These are phyloP conservation scores for Colletotrichum abscissum DNA, from an alignment of 2,329 filamentous ascomycete species.

Conservation along the genomic window DNA sequence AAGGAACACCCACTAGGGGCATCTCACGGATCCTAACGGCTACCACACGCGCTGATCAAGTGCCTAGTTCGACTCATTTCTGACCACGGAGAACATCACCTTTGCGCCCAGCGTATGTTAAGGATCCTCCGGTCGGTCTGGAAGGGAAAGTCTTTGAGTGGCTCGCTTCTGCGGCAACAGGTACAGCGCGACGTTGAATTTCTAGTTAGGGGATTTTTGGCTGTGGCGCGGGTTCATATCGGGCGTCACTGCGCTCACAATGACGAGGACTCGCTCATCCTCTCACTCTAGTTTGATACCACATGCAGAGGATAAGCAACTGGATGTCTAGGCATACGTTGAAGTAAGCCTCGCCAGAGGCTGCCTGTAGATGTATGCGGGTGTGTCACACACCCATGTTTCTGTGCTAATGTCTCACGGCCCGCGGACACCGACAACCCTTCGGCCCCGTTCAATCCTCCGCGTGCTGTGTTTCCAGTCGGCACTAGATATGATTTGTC, in stretches of 20 bases:
- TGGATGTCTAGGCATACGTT: not conserved
- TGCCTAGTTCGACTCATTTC: not conserved
- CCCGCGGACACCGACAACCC: not conserved
- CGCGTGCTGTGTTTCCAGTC: not conserved
- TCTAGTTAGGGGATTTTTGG: not conserved
- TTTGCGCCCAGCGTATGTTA: not conserved
- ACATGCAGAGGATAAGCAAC: not conserved
- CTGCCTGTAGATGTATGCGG: not conserved
- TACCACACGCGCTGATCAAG: slow-evolving; percentile 3
- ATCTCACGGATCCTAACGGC: not conserved
- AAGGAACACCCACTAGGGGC: too few relatives aligned
- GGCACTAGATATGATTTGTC: not conserved
- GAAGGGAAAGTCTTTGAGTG: not conserved
- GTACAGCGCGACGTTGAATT: not conserved
- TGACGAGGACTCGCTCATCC: not conserved
- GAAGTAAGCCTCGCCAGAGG: not conserved
- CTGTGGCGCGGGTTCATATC: not conserved
- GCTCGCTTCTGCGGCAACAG: not conserved
- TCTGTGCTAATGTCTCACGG: not conserved
- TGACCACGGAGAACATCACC: not conserved
- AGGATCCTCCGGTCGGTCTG: not conserved
- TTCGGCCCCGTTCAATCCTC: too few relatives aligned
- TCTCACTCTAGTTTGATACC: not conserved
- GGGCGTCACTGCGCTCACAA: not conserved
- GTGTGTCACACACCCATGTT: not conserved